Base-by-base conservation (phyloP, 306 rosid genomes). In the Erythrophleum fordii region DNA sequence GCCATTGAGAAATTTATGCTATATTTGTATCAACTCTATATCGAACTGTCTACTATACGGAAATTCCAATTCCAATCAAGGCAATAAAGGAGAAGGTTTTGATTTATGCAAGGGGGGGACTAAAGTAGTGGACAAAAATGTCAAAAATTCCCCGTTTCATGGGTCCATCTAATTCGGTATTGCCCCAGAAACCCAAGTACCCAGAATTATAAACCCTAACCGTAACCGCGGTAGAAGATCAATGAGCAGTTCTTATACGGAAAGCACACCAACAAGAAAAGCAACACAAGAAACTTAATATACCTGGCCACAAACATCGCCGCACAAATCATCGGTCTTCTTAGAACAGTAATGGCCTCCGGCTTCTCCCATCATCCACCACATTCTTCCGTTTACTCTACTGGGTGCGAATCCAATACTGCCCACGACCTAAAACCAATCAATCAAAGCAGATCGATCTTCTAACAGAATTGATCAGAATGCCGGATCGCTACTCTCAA, bases 251-350 rank as follows among this genome's bases (percentile, higher is more conserved):
- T n/a, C 22, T 8, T 16, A n/a, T 4, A 23, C 5, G 34, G 17
- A 60, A 44, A 66, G 18, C 49, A 61, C 13, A 37, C 0, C n/a
- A 61, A 0, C 8, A 10, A 25, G 8, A 61, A 59, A 51, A 66
- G 28, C 0, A 66, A 5, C 17, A 61, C 3, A 23, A 25, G 67
- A 34, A 10, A 64, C 26, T 35, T 39, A 8, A 48, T 18, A 42
- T 61, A 93, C 97, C 97, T 91, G 94, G 76, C 92, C 94, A 73
- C 97, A 93, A 84, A 91, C 88, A 82, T 89, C 86, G 28, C 80
- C 91, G 78, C 91, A 92, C 39, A 85, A 83, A 89, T 87, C 93
- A 81, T 92, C 95, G 4, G 90, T 81, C 77, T 93, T 93, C 83
- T 93, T 93, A 34, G 90, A 72, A 66, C 97, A 91, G 82, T 89